Evolutionary conservation across 2,329 filamentous ascomycete species (phyloP).

Genomic region (Cladosporium sp.): DNA sequence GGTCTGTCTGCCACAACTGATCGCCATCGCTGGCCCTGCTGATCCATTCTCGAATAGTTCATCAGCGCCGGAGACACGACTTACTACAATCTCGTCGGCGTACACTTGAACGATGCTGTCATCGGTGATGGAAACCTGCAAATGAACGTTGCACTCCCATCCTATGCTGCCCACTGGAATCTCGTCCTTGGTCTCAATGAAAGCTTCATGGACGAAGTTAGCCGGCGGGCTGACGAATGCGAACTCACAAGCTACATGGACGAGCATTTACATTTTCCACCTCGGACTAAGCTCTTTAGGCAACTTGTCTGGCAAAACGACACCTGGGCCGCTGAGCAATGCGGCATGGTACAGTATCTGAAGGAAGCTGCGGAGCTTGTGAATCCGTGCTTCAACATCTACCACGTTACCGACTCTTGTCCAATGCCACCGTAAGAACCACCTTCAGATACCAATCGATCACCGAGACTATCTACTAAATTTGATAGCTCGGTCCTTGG

Average conservation of each 20-base stretch:
- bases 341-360: conserved; percentile 38
- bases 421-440: conserved; percentile 30
- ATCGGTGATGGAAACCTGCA: conserved; percentile 53
- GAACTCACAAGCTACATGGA: conserved; percentile 51
- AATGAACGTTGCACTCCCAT: conserved; percentile 37
- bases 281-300: conserved; percentile 33
- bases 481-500: conserved; percentile 24
- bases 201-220: conserved; percentile 42
- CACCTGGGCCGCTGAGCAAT: conserved; percentile 25
- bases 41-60: conserved; percentile 49
- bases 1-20: conserved; percentile 47
- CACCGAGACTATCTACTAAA: background rate
- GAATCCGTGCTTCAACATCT: conserved; percentile 40
- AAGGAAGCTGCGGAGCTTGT: conserved; percentile 34
- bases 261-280: conserved; percentile 47
- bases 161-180: conserved; percentile 44
- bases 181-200: conserved; percentile 48
- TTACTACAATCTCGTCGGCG: conserved; percentile 39
- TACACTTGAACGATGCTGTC: conserved; percentile 40
- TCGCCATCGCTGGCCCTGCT: conserved; percentile 36
- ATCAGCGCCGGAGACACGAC: conserved; percentile 33
- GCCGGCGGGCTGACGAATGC: conserved; percentile 39
- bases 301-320: conserved; percentile 19
- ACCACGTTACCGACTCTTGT: conserved; percentile 36
- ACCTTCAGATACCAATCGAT: background rate